Conservation (phyloP, 352 stramenopile genomes). For the Phytophthora rubi region DNA sequence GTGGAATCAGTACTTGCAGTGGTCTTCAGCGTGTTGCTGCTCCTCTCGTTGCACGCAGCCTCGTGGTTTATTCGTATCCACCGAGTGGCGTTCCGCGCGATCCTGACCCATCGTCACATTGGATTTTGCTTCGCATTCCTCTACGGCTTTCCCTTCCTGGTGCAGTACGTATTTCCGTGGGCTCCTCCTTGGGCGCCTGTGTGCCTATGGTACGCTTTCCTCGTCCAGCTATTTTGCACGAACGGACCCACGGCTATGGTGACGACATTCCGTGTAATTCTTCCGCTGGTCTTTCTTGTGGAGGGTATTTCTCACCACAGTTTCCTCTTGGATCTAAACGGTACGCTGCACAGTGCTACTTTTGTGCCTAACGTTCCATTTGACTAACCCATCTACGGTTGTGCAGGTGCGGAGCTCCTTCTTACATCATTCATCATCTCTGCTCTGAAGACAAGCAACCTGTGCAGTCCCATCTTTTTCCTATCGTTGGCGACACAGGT, state of each 20-base stretch:
- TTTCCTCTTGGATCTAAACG: slow-evolving; percentile 90
- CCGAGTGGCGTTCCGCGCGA: slow-evolving; percentile 80
- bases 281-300: slow-evolving; percentile 86
- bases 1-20: slow-evolving; percentile 72
- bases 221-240: slow-evolving; percentile 89
- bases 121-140: slow-evolving; percentile 89
- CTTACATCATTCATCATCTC: slow-evolving; percentile 88
- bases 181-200: slow-evolving; percentile 88
- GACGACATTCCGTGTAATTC: slow-evolving; percentile 82
- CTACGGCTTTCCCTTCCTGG: slow-evolving; percentile 87
- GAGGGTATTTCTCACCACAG: slow-evolving; percentile 90
- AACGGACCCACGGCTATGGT: slow-evolving; percentile 86
- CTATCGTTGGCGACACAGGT: slow-evolving; percentile 83
- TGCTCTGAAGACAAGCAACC: slow-evolving; percentile 85
- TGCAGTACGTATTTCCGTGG: slow-evolving; percentile 90
- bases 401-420: slow-evolving; percentile 78
- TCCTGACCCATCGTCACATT: slow-evolving; percentile 86
- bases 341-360: slow-evolving; percentile 35
- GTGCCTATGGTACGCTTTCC: slow-evolving; percentile 91
- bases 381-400: slow-evolving; percentile 5
- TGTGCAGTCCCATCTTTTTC: slow-evolving; percentile 87
- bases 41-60: slow-evolving; percentile 70
- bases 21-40: slow-evolving; percentile 68
- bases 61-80: slow-evolving; percentile 86
- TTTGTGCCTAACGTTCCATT: background rate